Base-by-base conservation (phyloP, 108 stramenopile genomes). In the Skeletonema potamos region DNA sequence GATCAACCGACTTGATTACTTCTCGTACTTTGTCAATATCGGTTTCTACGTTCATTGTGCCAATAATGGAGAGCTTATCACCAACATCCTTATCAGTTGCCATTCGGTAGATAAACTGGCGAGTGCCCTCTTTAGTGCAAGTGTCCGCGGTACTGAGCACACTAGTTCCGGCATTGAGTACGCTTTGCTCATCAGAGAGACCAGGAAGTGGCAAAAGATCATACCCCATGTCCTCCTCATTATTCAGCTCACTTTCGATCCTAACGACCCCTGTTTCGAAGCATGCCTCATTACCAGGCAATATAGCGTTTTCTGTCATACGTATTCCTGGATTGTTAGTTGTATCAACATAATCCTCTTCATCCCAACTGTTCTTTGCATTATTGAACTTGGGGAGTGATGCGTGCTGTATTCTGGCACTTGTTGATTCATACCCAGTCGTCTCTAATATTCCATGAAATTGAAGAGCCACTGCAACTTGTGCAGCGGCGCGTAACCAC, bases 391-490 rank as follows among this genome's bases (percentile, higher is more conserved):
- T 84, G 5, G 93, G 93, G 22, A 95, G 65, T 5, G 91, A 92
- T 11, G 93, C 93, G 68, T 95, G 93, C 58, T 95, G 93, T 58
- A 95, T 74, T 34, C 84, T 87, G 6, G 93, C 91, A 74, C 93
- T 95, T 39, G 88, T 81, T 5, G 93, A 89, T 68, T 77, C 84
- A 32, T 91, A 59, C 0, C 93, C 93, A 8, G 93, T 86, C 29
- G 88, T 91, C 80, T 95, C 93, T 62, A 95, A 68, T 55, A 95
- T 85, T 18, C 93, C 91, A 60, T 95, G 93, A n/a, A 95, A 84
- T 66, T 89, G 85, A 27, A 95, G 79, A 17, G 91, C 87, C 72
- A 95, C 82, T 0, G 93, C 93, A 64, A 88, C 89, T 44, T 92
- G 93, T 22, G 93, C 93, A 15, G 91, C 93, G 24, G 88, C 86